Base-by-base conservation (phyloP, 1,284 basidiomycete species). In the Ceraceosorus guamensis region DNA sequence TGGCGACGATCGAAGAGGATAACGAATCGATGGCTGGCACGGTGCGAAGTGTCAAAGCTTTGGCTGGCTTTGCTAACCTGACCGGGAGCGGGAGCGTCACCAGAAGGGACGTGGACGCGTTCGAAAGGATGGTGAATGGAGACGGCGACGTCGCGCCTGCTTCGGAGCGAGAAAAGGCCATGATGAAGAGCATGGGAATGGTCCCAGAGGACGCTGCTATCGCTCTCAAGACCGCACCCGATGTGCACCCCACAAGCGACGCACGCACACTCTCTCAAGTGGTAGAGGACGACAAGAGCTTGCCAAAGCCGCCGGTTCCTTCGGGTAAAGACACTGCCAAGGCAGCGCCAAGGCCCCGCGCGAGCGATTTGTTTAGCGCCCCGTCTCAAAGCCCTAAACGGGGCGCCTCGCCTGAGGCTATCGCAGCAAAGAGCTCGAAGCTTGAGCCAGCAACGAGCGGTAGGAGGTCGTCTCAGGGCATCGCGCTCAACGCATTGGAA, bases 1-100 rank as follows among this genome's bases (percentile, higher is more conserved):
- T 71, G 2, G 63, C 67, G 5, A 69, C 67, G 5, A 71, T 69
- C 48, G 66, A 63, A 11, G 67, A 70, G 45, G 67, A 71, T 35
- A 41, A 56, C 45, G 68, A 71, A 50, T 71, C 67, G 13, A 60
- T 63, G 24, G 65, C 65, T n/a, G 65, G 66, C 18, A 70, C 67
- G 1, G 48, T 71, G 13, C 51, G 43, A 16, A 55, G 52, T 8
- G 43, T 52, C 11, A 16, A 37, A 52, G 48, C 47, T 34, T 44
- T 57, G 24, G 33, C 35, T 7, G 56, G 53, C 14, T n/a, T n/a
- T n/a, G n/a, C n/a, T n/a, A n/a, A n/a, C n/a, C n/a, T n/a, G n/a
- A n/a, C n/a, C n/a, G n/a, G n/a, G n/a, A 62, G 57, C 50, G 65
- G 61, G 51, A 67, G 65, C 45, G 63, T 66, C 18, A 60, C 61